phyloP scores from a whole-genome alignment of 345 rosid species.

The thale cress (Arabidopsis thaliana) region DNA sequence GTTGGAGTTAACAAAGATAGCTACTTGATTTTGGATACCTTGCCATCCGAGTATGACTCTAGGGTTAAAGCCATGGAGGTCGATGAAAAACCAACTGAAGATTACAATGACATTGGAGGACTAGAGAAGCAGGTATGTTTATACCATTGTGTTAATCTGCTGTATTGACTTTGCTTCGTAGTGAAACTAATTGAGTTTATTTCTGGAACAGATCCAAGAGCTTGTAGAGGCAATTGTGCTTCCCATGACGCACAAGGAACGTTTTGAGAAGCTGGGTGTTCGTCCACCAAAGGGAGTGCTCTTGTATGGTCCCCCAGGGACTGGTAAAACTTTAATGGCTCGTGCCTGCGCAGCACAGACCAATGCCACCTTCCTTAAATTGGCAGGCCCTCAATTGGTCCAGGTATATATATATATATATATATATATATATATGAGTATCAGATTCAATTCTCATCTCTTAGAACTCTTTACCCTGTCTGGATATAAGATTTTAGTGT shows the following conservation, averaged over 20 bases:
- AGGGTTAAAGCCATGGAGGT: conserved; percentile 99
- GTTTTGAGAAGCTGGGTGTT: conserved; percentile 88
- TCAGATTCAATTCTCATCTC: neutral
- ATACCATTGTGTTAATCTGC: neutral
- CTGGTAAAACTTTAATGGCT: conserved; percentile 99
- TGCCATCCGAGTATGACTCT: conserved; percentile 97
- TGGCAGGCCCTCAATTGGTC: conserved; percentile 98
- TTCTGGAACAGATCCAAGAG: conserved; percentile 83
- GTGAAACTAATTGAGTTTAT: conserved; percentile 5
- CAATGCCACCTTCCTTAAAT: conserved; percentile 94
- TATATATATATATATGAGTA: conserved; percentile 32
- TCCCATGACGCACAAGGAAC: conserved; percentile 97
- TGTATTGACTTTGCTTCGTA: neutral
- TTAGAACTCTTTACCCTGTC: neutral
- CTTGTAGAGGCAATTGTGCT: conserved; percentile 98
- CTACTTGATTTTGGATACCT: conserved; percentile 89
- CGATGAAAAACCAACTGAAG: conserved; percentile 98
- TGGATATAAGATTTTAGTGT: conserved; percentile 11
- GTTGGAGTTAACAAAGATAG: conserved; percentile 99
- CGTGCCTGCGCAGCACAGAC: conserved; percentile 99
- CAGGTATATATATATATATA: conserved; percentile 63
- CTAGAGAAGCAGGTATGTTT: conserved; percentile 87
- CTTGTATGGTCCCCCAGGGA: conserved; percentile 98
- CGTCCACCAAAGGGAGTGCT: conserved; percentile 99
- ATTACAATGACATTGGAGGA: conserved; percentile 98